Evolutionary conservation across 2,329 filamentous ascomycete genomes (phyloP), one percentile per base, ranked within the genome.

Genomic region (Pseudocercospora macadamiae): DNA sequence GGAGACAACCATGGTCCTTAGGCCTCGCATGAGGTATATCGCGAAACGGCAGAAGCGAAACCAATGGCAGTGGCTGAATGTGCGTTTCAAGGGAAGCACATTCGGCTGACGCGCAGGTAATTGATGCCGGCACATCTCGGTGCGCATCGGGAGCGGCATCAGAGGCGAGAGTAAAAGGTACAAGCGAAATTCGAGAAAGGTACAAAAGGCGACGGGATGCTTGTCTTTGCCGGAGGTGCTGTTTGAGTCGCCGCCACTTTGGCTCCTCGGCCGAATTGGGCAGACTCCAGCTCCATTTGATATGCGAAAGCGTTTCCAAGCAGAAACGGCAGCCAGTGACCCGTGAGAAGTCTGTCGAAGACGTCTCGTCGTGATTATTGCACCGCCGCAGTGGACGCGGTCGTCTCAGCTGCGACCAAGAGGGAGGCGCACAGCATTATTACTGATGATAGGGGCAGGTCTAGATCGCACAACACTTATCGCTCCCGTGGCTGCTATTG

Each of bases 181-280:
- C 23, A 42, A 19, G 44, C 44, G 44, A 25, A 47, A 19, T 26
- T 39, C 47, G 18, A 30, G 47, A 49, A 47, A 26, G 44, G 47
- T 32, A 49, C 47, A 34, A 49, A 21, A 47, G 25, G n/a, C 25
- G 18, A 49, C 47, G 47, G 42, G 47, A 49, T 49, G 47, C 47
- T 49, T 32, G 47, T 49, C 47, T 49, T 32, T 14, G 26, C 8
- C 47, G 47, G 16, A 32, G 6, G 25, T 18, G 3, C 26, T 34
- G 26, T 26, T 10, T 32, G 47, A 49, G n/a, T 49, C 47, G 26
- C 47, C 47, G 47, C 47, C 26, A 30, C 47, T 49, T 6, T 34
- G 47, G 21, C 42, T 47, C 14, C n/a, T 47, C 19, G 6, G 42
- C 42, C 12, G 42, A 23, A 47, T 25, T 23, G 42, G 37, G 16